Conservation (phyloP, 2,329 filamentous ascomycete species). For the Nothophoma quercina region DNA sequence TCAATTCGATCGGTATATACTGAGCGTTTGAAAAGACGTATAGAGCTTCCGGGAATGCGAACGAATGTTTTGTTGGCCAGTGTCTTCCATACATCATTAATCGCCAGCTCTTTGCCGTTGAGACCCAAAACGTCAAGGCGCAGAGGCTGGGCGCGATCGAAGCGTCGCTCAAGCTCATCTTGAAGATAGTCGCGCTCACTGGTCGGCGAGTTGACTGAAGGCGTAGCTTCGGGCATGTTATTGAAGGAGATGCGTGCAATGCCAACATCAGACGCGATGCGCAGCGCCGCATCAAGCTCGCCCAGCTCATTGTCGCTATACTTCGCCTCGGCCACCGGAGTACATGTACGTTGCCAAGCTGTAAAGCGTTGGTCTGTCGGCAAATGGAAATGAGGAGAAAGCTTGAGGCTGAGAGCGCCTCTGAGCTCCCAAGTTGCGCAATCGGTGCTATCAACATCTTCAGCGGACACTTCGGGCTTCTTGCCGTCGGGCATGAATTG, state of each 20-base stretch:
- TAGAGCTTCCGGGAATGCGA: constrained; percentile 49
- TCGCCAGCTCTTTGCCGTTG: constrained; percentile 51
- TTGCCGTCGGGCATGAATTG: constrained; percentile 47
- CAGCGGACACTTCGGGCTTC: constrained; percentile 1
- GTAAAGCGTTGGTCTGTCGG: constrained; percentile 30
- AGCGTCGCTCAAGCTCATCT: constrained; percentile 42
- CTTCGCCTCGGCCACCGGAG: constrained; percentile 4
- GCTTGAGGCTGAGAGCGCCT: constrained; percentile 39
- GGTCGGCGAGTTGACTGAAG: constrained; percentile 25
- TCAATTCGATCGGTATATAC: constrained; percentile 24
- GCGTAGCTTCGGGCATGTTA: constrained; percentile 20
- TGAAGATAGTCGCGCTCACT: constrained; percentile 28
- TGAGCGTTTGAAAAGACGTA: constrained; percentile 52
- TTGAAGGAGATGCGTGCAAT: constrained; percentile 43
- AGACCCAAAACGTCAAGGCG: constrained; percentile 46
- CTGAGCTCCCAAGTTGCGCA: constrained; percentile 43
- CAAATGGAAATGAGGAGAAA: constrained; percentile 38
- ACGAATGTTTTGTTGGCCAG: constrained; percentile 45
- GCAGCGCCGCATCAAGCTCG: constrained; percentile 23
- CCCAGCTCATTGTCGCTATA: constrained; percentile 25
- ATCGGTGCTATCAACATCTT: constrained; percentile 26
- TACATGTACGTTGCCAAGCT: constrained; percentile 18
- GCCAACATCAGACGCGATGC: constrained; percentile 31
- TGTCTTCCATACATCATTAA: constrained; percentile 45
- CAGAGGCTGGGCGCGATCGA: constrained; percentile 39